Evolutionary conservation across 2,329 filamentous ascomycete species (phyloP).

Genomic region (Endothia cerciana): DNA sequence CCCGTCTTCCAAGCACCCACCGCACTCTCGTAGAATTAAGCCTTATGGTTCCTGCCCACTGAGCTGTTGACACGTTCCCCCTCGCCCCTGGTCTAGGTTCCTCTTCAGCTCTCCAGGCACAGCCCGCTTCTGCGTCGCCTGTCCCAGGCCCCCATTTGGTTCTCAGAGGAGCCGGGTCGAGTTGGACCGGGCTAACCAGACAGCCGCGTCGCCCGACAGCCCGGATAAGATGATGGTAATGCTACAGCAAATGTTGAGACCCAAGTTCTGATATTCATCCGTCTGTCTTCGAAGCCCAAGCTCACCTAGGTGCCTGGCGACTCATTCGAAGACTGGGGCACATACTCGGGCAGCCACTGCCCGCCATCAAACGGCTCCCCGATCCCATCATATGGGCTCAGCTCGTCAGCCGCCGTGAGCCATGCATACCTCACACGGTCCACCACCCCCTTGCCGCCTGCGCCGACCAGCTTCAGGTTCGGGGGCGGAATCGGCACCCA

Average conservation of each 20-base stretch:
- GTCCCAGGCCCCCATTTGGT: too few species aligned
- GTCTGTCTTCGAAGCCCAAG: neutral
- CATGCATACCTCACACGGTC: slow-evolving; percentile 39
- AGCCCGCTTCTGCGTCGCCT: too few species aligned
- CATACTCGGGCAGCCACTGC: slow-evolving; percentile 44
- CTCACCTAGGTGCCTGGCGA: neutral
- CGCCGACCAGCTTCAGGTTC: slow-evolving; percentile 48
- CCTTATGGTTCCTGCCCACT: too few species aligned
- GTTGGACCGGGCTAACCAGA: too few species aligned
- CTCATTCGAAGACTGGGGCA: slow-evolving; percentile 36
- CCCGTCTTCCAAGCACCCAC: neutral
- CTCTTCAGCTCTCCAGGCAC: too few species aligned
- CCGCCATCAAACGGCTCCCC: slow-evolving; percentile 49
- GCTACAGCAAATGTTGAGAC: too few species aligned
- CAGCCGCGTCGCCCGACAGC: too few species aligned
- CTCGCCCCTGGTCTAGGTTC: too few species aligned
- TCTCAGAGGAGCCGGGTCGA: too few species aligned
- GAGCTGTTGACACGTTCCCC: too few species aligned
- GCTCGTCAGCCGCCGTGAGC: slow-evolving; percentile 33
- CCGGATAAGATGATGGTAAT: too few species aligned
- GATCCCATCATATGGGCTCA: slow-evolving; percentile 51
- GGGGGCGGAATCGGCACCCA: slow-evolving; percentile 43
- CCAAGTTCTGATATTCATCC: neutral
- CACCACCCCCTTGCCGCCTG: slow-evolving; percentile 46
- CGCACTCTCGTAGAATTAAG: too few species aligned